A percentile compares a stretch with the other conserved stretches of the same genome.
Evolutionary conservation across 305 asterid species (phyloP).

Genomic region (Ilex paraguariensis): DNA sequence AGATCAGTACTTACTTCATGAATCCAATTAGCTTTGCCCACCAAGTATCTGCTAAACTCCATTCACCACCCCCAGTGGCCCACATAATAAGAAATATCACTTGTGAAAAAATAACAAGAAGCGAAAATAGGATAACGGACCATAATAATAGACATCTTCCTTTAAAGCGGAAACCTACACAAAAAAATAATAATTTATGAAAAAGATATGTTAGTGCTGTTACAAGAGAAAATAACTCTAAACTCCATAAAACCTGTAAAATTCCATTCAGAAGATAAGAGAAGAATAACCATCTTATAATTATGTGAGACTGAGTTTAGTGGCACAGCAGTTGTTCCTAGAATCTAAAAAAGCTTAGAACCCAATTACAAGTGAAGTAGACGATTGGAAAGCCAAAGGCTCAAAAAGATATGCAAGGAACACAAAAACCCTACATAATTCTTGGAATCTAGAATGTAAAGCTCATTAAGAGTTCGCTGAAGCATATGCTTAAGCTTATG

Average conservation of each 20-base stretch:
- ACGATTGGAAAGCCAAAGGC: no score
- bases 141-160: conserved; percentile 59
- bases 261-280: not conserved
- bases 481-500: no score
- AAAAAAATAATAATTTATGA: conserved; percentile 1
- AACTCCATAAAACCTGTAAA: not conserved
- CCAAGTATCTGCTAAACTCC: conserved; percentile 58
- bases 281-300: not conserved
- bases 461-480: no score
- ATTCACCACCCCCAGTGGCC: conserved; percentile 45
- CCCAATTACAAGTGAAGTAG: no score
- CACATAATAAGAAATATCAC: conserved; percentile 48
- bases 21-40: conserved; percentile 87
- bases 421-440: no score
- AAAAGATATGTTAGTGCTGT: conserved; percentile 4
- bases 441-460: no score
- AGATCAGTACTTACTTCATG: conserved; percentile 51
- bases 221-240: not conserved
- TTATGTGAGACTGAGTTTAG: no score
- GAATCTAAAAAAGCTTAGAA: no score
- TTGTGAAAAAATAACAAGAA: conserved; percentile 53
- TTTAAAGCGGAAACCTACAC: conserved; percentile 61
- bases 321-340: no score
- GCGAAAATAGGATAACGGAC: conserved; percentile 64
- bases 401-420: no score